Base-by-base conservation (phyloP, 2,329 filamentous ascomycete genomes). In the Botrytis galanthina region DNA sequence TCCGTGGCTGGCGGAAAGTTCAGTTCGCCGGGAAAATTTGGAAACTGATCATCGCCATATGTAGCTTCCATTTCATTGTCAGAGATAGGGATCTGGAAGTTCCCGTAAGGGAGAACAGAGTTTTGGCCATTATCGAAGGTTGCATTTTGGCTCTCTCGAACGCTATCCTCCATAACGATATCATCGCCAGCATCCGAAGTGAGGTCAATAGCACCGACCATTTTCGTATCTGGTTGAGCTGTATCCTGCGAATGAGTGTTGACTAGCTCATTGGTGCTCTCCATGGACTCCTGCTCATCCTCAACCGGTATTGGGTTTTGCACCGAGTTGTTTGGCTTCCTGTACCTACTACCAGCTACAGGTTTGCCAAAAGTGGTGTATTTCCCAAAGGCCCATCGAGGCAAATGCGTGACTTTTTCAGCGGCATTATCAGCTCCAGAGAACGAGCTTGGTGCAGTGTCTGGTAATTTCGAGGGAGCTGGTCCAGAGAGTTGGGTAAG, bases 251-350 rank as follows among this genome's bases (percentile, higher is more conserved):
- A 20, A 20, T 44, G 42, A 0, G 18, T 0, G 0, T 44, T 20
- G 18, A 18, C 18, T 20, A 3, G 0, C 42, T 44, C 18, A 20
- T 46, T 20, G 0, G 12, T 39, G 0, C 39, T 5, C 1, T 62
- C 26, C 18, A 8, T 35, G 0, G 35, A 5, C 0, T n/a, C 6
- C 0, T 2, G 26, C 26, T 42, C 35, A 2, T n/a, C 60, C 1
- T 22, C 60, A 5, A 39, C 35, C 0, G 26, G 0, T 62, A 42
- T 10, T 1, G 60, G 60, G 0, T 62, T n/a, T 1, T 42, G 3
- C 2, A 4, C 60, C 16, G 35, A 62, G 26, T 62, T 42, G 0
- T 39, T 1, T 1, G 26, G 26, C 8, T n/a, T n/a, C 1, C n/a
- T n/a, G 18, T 62, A 62, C 4, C 4, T 39, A 1, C 37, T 18